A percentile compares a stretch with the other conserved stretches of the same genome.
Conservation (phyloP, 2,329 filamentous ascomycete species). For the Pleomassaria siparia region DNA sequence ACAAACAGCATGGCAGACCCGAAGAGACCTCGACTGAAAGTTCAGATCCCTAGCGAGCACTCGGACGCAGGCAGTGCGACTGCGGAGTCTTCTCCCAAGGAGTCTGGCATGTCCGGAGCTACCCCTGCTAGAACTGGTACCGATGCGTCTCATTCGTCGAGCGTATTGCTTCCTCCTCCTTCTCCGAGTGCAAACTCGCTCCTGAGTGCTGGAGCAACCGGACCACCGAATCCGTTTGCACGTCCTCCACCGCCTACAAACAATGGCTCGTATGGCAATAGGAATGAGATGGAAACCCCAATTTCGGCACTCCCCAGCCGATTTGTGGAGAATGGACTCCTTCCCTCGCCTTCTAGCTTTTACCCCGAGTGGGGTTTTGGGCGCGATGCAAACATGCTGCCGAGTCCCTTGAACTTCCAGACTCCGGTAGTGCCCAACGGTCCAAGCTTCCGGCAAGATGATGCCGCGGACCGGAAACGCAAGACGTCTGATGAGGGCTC, state of each 20-base stretch:
- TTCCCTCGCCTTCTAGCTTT: slow-evolving; percentile 89
- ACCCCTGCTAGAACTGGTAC: slow-evolving; percentile 58
- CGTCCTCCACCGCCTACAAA: slow-evolving; percentile 75
- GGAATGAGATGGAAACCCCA: slow-evolving; percentile 66
- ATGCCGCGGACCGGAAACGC: slow-evolving; percentile 43
- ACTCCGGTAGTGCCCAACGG: slow-evolving; percentile 65
- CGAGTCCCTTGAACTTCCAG: slow-evolving; percentile 89
- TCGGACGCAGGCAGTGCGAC: slow-evolving; percentile 77
- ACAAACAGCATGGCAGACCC: slow-evolving; percentile 71
- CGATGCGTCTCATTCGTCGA: slow-evolving; percentile 62
- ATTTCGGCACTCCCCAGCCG: slow-evolving; percentile 92
- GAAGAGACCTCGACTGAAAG: slow-evolving; percentile 80
- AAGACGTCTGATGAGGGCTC: slow-evolving; percentile 44
- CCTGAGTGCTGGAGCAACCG: slow-evolving; percentile 85
- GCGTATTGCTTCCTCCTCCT: slow-evolving; percentile 85
- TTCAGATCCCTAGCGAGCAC: slow-evolving; percentile 91
- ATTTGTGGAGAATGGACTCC: slow-evolving; percentile 82
- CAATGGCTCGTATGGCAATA: slow-evolving; percentile 45
- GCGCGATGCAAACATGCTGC: slow-evolving; percentile 80
- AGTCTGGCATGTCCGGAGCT: slow-evolving; percentile 60
- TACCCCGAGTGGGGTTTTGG: slow-evolving; percentile 88
- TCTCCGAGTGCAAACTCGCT: slow-evolving; percentile 86
- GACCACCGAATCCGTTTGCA: slow-evolving; percentile 94
- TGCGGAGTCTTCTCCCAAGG: slow-evolving; percentile 67
- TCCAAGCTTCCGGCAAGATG: slow-evolving; percentile 48